A percentile compares a stretch with the other conserved stretches of the same genome.
Conservation (phyloP, 2,329 filamentous ascomycete genomes). For the Cryphonectria parasitica region DNA sequence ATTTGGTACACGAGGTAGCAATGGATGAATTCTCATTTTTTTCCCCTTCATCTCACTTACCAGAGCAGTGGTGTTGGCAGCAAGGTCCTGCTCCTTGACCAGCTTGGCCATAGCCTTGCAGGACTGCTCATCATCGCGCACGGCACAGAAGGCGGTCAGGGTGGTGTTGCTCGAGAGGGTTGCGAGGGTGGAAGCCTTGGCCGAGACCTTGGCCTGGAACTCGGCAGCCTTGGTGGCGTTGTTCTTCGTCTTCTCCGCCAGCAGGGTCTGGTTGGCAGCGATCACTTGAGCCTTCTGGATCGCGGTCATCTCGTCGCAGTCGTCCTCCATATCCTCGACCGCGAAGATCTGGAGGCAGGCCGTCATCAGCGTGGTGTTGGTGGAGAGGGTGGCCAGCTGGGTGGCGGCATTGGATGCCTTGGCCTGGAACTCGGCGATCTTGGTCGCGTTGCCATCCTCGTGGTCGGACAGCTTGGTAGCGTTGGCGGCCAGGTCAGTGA, state of each 20-base stretch:
- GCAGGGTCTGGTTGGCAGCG: slow-evolving; percentile 34
- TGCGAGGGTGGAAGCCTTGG: slow-evolving; percentile 32
- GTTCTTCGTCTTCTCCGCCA: slow-evolving; percentile 34
- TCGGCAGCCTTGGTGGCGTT: slow-evolving; percentile 38
- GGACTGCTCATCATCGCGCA: slow-evolving; percentile 23
- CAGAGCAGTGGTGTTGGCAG: slow-evolving; percentile 39
- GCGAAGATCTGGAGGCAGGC: slow-evolving; percentile 41
- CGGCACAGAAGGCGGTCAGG: slow-evolving; percentile 34
- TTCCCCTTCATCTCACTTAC: slow-evolving; percentile 11
- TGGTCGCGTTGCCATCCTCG: slow-evolving; percentile 43
- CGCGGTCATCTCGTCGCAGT: slow-evolving; percentile 37
- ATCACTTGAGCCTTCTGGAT: slow-evolving; percentile 36
- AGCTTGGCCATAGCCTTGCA: slow-evolving; percentile 32
- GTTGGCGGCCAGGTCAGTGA: slow-evolving; percentile 42
- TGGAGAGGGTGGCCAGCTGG: slow-evolving; percentile 38
- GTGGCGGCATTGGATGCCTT: slow-evolving; percentile 39
- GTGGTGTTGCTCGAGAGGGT: slow-evolving; percentile 35
- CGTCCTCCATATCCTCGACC: slow-evolving; percentile 35
- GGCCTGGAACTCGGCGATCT: slow-evolving; percentile 41
- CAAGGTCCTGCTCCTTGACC: slow-evolving; percentile 32
- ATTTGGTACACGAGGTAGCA: background rate
- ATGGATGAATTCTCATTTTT: too few species aligned
- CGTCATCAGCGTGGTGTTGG: slow-evolving; percentile 43
- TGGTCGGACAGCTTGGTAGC: slow-evolving; percentile 39
- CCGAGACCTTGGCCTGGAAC: slow-evolving; percentile 34